phyloP scores from a whole-genome alignment of 2,329 filamentous ascomycete genomes.

The Herpomyces periplanetae region DNA sequence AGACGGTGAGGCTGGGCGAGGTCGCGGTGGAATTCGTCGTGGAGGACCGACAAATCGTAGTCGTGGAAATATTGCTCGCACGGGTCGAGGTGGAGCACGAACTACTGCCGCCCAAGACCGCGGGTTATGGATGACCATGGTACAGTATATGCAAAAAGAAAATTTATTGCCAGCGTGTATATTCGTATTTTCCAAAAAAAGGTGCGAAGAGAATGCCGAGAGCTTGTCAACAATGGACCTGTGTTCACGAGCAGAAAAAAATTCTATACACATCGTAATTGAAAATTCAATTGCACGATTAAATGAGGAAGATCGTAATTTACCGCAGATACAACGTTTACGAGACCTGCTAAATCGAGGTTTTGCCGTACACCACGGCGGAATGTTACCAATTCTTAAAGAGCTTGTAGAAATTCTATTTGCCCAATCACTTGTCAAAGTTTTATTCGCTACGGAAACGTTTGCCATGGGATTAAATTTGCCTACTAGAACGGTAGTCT shows the following conservation, averaged over 20 bases:
- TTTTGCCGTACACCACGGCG: conserved; percentile 83
- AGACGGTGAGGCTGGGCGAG: conserved; percentile 14
- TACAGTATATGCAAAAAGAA: conserved; percentile 57
- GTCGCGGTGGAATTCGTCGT: conserved; percentile 14
- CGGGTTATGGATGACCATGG: conserved; percentile 80
- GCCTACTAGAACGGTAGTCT: conserved; percentile 78
- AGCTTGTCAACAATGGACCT: conserved; percentile 83
- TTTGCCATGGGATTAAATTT: conserved; percentile 95
- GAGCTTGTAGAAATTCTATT: conserved; percentile 91
- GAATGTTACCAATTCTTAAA: conserved; percentile 76
- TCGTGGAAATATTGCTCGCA: conserved; percentile 54
- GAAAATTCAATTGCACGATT: conserved; percentile 70
- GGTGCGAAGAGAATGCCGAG: conserved; percentile 87
- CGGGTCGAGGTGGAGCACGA: conserved; percentile 44
- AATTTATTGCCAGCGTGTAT: conserved; percentile 68
- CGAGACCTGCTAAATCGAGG: conserved; percentile 51
- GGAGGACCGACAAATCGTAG: conserved; percentile 15
- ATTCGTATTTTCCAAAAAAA: conserved; percentile 92
- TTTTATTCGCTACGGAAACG: conserved; percentile 85
- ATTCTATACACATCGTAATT: conserved; percentile 82
- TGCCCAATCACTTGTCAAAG: conserved; percentile 70
- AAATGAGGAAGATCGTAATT: conserved; percentile 46
- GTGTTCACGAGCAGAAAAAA: conserved; percentile 71
- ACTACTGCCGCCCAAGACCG: conserved; percentile 74
- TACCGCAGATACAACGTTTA: conserved; percentile 71